These are phyloP conservation scores for Starmerella vitae DNA, from an alignment of 805 yeast species.

Conservation along the genomic window DNA sequence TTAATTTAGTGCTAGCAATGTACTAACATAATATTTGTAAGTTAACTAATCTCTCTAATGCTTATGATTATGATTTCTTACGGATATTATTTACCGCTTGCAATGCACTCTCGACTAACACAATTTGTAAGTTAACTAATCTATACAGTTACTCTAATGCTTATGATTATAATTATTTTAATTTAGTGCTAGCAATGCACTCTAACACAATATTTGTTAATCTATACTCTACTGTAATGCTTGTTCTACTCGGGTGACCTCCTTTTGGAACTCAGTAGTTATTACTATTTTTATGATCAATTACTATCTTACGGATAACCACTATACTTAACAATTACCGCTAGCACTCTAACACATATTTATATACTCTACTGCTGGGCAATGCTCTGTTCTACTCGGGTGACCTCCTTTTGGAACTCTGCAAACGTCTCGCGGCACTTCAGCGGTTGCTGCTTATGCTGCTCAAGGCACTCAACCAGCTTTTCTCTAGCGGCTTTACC, in stretches of 20 bases:
- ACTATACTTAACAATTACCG: no score
- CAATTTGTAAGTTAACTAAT: no score
- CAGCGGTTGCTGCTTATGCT: conserved; percentile 25
- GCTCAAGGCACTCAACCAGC: conserved; percentile 24
- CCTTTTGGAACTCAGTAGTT: conserved; percentile 20
- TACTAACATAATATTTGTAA: no score
- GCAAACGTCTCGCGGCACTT: conserved; percentile 26
- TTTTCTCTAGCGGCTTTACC: conserved; percentile 22
- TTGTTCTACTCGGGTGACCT: conserved; percentile 13
- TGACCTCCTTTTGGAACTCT: conserved; percentile 19
- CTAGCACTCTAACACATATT: no score
- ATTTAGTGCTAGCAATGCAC: no score
- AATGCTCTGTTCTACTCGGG: conserved; percentile 9
- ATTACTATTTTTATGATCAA: no score
- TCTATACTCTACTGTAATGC: conserved; percentile 3
- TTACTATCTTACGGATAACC: no score
- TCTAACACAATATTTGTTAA: no score
- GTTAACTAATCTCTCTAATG: neutral
- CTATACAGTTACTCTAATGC: no score
- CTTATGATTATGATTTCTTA: conserved; percentile 2
- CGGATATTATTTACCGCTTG: neutral
- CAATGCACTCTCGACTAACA: neutral
- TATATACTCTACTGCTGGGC: conserved; percentile 4
- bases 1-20: no score
- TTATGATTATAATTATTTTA: no score